These are phyloP conservation scores for Coemansia sp. DNA, from an alignment of 192 early-diverging fungal species.

Conservation along the genomic window DNA sequence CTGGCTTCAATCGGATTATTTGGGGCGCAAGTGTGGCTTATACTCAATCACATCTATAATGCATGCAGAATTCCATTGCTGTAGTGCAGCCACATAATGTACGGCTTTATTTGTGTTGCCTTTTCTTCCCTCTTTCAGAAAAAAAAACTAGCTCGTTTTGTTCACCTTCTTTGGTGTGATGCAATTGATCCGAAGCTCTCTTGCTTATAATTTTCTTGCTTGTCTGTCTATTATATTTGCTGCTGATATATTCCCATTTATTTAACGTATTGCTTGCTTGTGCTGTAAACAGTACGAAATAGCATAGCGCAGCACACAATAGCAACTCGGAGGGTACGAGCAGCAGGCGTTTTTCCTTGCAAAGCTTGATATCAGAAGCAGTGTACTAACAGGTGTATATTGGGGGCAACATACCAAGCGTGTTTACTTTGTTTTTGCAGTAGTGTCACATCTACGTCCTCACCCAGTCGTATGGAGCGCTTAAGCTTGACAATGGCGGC, in stretches of 20 bases:
- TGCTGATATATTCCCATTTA: neutral
- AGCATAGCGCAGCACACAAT: neutral
- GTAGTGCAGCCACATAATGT: constrained; percentile 1
- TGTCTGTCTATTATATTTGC: neutral
- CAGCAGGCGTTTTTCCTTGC: neutral
- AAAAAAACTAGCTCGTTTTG: neutral
- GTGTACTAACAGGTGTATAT: neutral
- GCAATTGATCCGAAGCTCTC: neutral
- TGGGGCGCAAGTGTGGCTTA: constrained; percentile 5
- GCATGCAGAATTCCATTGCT: neutral
- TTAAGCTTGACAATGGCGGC: neutral
- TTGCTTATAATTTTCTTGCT: neutral
- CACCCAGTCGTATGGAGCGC: neutral
- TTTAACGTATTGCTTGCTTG: neutral
- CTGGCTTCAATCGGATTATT: neutral
- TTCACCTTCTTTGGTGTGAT: neutral
- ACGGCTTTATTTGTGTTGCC: neutral
- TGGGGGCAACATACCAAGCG: neutral
- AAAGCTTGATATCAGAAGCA: neutral
- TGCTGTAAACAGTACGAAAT: neutral
- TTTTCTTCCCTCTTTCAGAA: neutral
- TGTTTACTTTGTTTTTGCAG: neutral
- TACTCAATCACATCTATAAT: neutral
- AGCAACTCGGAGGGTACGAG: neutral
- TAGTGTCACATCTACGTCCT: neutral